Percentiles rank a stretch among this genome's conserved stretches.
Evolutionary conservation across 805 yeast genomes (phyloP).

Genomic region (Torulaspora franciscae): DNA sequence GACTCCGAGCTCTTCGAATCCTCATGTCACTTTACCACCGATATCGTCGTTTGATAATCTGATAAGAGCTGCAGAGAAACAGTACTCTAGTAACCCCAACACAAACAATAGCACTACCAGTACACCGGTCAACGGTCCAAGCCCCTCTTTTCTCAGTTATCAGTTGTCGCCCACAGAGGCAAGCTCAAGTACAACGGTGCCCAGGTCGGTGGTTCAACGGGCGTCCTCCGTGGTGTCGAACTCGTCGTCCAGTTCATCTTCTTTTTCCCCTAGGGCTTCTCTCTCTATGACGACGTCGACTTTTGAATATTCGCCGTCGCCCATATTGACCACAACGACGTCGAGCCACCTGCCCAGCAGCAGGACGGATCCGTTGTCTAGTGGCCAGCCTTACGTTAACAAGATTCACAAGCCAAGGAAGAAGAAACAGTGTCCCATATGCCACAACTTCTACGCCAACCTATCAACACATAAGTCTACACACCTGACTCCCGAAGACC

Average conservation of each 20-base stretch:
- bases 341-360: conserved; percentile 2
- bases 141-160: conserved; percentile 12
- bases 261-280: conserved; percentile 18
- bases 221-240: conserved; percentile 13
- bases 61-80: conserved; percentile 28
- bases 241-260: conserved; percentile 14
- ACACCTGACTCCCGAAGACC: conserved; percentile 61
- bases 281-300: conserved; percentile 16
- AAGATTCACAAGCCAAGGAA: conserved; percentile 45
- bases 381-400: background rate
- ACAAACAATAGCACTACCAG: conserved; percentile 1
- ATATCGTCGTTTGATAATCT: conserved; percentile 33
- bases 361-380: background rate
- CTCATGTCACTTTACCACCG: conserved; percentile 25
- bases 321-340: background rate
- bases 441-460: conserved; percentile 65
- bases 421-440: conserved; percentile 69
- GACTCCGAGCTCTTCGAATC: conserved; percentile 2
- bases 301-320: conserved; percentile 7
- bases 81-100: conserved; percentile 11
- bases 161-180: conserved; percentile 12
- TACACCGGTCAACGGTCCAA: conserved; percentile 6
- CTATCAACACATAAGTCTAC: conserved; percentile 80
- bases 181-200: conserved; percentile 20
- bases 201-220: conserved; percentile 20